Base-by-base conservation (phyloP, 257 asterid species). In the Solanum bukasovii region DNA sequence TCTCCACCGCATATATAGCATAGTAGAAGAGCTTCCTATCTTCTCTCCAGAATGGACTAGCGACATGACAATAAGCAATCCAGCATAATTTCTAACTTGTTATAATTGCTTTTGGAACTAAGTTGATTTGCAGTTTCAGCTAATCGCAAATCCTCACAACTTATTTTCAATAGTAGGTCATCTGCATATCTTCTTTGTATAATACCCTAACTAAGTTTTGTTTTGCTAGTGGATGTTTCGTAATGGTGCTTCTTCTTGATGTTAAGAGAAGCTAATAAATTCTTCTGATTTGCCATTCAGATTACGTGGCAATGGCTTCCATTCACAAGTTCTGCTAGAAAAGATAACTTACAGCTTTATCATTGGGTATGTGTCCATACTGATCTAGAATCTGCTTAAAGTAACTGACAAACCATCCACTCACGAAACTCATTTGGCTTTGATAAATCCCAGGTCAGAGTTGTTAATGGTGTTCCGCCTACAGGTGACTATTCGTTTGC, bases 291-390 rank as follows among this genome's bases (percentile, higher is more conserved):
- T 90, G 33, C 40, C 86, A n/a, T 84, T 71, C 94, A 97, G 99
- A 93, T 97, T 90, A 94, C 99, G n/a, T 97, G 99, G 99, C 96
- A 95, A 86, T 97, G 99, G 99, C 99, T 97, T 75, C 95, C 99
- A 34, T 96, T 97, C 90, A 93, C 98, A 42, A 96, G 87, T 92
- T 95, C 99, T 84, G 99, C 99, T 20, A 89, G 99, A 92, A 95
- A 93, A 91, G 99, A 97, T 86, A 84, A 91, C 89, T 90, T 97
- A 88, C 95, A 95, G 93, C 98, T 97, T 87, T 97, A 92, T 91
- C 99, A 97, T 88, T 97, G 99, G 99, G 99, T 97, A 93, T 68
- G 92, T 88, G 63, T 84, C 74, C 7, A 35, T 14, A 38, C 21
- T 33, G 87, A 71, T 27, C 29, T 82, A 37, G 59, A n/a, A 46